phyloP scores from a whole-genome alignment of 2,329 filamentous ascomycete species.

The Sporothrix inflata region DNA sequence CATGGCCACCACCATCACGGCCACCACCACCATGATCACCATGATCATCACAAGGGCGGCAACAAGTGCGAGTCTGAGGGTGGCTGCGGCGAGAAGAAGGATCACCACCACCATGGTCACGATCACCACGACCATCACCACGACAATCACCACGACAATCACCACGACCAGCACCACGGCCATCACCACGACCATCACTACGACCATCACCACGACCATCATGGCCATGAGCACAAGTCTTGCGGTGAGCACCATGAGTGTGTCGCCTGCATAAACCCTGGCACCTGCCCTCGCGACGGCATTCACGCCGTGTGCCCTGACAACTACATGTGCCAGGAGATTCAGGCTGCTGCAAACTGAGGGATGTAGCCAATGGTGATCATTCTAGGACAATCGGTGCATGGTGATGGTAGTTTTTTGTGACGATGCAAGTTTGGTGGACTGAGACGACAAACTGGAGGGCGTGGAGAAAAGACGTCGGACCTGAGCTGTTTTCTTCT shows the following conservation, averaged over 20 bases:
- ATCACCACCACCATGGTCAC: conserved; percentile 21
- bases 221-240: conserved; percentile 22
- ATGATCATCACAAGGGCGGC: conserved; percentile 13
- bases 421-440: background rate
- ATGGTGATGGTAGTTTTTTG: background rate
- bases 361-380: background rate
- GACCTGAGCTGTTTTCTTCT: conserved; percentile 2
- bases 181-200: conserved; percentile 16
- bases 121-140: conserved; percentile 17
- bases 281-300: conserved; percentile 27
- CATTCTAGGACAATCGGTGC: too few species aligned
- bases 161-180: conserved; percentile 15
- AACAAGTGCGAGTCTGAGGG: conserved; percentile 2
- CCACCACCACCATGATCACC: background rate
- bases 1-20: conserved; percentile 8
- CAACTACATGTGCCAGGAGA: conserved; percentile 27
- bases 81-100: conserved; percentile 13
- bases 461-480: background rate
- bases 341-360: background rate
- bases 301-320: conserved; percentile 28
- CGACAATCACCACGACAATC: conserved; percentile 21
- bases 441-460: too few species aligned
- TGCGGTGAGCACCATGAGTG: conserved; percentile 35
- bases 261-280: conserved; percentile 24
- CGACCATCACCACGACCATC: conserved; percentile 21